phyloP scores from a whole-genome alignment of 2,329 filamentous ascomycete genomes.

The Phoma sp. region DNA sequence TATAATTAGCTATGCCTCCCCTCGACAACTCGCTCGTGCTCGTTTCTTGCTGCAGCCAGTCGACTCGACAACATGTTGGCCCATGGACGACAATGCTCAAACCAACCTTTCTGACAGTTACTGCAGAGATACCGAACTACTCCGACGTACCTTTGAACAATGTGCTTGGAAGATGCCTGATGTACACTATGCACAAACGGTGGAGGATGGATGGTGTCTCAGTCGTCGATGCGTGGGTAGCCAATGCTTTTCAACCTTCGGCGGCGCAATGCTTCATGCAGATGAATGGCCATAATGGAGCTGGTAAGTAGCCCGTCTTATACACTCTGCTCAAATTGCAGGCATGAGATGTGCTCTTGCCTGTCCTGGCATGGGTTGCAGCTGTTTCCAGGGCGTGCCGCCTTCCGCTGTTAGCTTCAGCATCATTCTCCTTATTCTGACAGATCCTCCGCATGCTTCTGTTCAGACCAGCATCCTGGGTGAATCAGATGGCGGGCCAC shows the following conservation, averaged over 20 bases:
- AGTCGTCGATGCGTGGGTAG: conserved; percentile 28
- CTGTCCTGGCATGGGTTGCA: conserved; percentile 44
- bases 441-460: conserved; percentile 30
- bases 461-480: conserved; percentile 32
- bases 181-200: conserved; percentile 20
- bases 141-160: conserved; percentile 31
- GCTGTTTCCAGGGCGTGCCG: conserved; percentile 38
- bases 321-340: conserved; percentile 36
- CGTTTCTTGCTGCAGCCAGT: background rate
- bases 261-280: conserved; percentile 40
- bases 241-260: conserved; percentile 37
- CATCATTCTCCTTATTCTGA: conserved; percentile 41
- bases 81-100: background rate
- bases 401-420: conserved; percentile 44
- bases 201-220: conserved; percentile 33
- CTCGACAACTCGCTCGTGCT: conserved; percentile 19
- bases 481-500: conserved; percentile 36
- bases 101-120: background rate
- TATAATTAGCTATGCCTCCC: conserved; percentile 46
- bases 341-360: conserved; percentile 34
- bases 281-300: conserved; percentile 27
- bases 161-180: background rate
- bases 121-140: background rate
- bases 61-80: conserved; percentile 19
- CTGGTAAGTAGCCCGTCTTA: conserved; percentile 44